These are phyloP conservation scores for Aspergillus affinis DNA, from an alignment of 495 filamentous ascomycete genomes.

Conservation along the genomic window DNA sequence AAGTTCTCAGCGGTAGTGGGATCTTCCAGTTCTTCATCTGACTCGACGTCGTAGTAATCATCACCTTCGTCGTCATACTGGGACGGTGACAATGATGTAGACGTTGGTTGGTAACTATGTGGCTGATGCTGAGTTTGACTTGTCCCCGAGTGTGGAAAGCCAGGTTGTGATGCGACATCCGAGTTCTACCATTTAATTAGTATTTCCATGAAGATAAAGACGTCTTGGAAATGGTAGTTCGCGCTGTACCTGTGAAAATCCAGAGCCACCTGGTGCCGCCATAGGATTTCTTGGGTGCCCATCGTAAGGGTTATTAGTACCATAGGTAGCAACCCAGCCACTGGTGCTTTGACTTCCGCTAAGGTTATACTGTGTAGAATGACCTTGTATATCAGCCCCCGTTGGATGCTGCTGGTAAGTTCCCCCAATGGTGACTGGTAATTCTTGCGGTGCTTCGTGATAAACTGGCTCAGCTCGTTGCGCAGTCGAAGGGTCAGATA, in stretches of 20 bases:
- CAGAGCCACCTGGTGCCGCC: neutral
- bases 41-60: conserved; percentile 62
- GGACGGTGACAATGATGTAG: conserved; percentile 15
- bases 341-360: neutral
- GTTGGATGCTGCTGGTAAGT: neutral
- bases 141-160: neutral
- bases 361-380: neutral
- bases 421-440: neutral
- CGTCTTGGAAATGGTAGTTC: neutral
- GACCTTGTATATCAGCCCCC: neutral
- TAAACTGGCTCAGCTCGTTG: neutral
- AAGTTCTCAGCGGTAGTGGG: conserved; percentile 56
- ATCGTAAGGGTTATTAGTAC: neutral
- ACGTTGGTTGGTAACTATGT: conserved; percentile 3
- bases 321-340: neutral
- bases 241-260: neutral
- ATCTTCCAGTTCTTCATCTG: conserved; percentile 65
- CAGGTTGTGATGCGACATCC: neutral
- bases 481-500: neutral
- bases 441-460: neutral
- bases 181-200: neutral
- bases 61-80: conserved; percentile 51
- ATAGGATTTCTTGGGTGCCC: neutral
- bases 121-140: conserved; percentile 10
- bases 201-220: neutral